phyloP scores from a whole-genome alignment of 148 eudicot genomes.

The Persicaria maculosa region DNA sequence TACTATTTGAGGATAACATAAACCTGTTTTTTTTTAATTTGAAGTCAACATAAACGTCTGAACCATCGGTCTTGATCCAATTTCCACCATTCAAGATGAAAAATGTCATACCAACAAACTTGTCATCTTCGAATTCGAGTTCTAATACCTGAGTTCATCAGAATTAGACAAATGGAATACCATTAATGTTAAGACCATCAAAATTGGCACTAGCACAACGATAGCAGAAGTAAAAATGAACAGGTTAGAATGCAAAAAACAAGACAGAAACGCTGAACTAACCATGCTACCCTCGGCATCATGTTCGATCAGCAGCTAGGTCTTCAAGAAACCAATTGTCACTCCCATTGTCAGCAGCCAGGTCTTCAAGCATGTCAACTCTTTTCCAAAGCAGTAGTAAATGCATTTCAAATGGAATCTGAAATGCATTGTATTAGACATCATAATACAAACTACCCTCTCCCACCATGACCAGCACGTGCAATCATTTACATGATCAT shows the following conservation, averaged over 20 bases:
- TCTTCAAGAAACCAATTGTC: too few species aligned
- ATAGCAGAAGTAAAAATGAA: too few species aligned
- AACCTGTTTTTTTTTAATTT: constrained; percentile 29
- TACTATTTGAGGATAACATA: constrained; percentile 10
- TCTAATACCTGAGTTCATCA: constrained; percentile 35
- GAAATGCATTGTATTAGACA: not conserved
- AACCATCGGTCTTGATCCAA: constrained; percentile 79
- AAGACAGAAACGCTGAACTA: too few species aligned
- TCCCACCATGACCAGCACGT: not conserved
- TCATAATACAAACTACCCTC: not conserved
- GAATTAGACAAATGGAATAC: not conserved
- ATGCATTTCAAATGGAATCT: not conserved
- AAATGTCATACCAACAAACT: constrained; percentile 81
- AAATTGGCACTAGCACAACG: too few species aligned
- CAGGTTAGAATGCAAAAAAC: too few species aligned
- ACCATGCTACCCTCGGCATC: too few species aligned
- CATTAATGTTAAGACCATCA: too few species aligned
- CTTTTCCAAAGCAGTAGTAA: not conserved
- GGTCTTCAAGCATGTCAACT: not conserved
- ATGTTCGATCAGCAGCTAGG: too few species aligned
- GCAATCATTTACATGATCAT: not conserved
- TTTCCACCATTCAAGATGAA: constrained; percentile 66
- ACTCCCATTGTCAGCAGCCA: too few species aligned
- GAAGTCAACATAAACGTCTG: constrained; percentile 80
- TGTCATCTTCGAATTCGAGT: constrained; percentile 57